Percentiles rank a stretch among this genome's conserved stretches.
Conservation (phyloP, 1,284 basidiomycete genomes). For the Pseudozyma tsukubaensis region DNA sequence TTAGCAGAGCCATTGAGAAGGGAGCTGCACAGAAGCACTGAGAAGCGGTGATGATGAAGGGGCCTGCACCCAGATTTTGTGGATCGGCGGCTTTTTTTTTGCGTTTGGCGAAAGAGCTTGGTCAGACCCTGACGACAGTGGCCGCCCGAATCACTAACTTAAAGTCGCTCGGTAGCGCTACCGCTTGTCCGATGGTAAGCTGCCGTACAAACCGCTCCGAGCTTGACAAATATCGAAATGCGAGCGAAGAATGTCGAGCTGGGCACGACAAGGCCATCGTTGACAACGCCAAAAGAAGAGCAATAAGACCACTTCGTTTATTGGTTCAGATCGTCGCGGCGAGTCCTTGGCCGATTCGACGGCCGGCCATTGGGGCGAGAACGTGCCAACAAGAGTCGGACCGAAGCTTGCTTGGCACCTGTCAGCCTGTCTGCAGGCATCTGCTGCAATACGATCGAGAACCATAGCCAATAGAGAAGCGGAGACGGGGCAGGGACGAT, state of each 20-base stretch:
- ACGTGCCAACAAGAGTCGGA: not conserved
- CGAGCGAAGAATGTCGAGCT: not conserved
- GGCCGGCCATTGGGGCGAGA: not conserved
- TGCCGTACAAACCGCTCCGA: not conserved
- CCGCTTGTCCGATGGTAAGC: too few relatives aligned
- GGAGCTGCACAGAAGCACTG: not conserved
- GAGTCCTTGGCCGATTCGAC: not conserved
- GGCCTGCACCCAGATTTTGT: conserved; percentile 23
- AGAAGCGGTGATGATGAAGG: conserved; percentile 1
- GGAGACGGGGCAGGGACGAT: not conserved
- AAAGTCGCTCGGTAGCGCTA: too few relatives aligned
- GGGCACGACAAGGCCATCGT: too few relatives aligned
- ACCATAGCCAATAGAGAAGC: not conserved
- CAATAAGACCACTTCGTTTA: too few relatives aligned
- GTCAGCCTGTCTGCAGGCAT: too few relatives aligned
- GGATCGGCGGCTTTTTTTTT: conserved; percentile 26
- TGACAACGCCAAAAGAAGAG: too few relatives aligned
- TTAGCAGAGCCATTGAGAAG: conserved; percentile 12
- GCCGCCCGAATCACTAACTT: not conserved
- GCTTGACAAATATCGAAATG: not conserved
- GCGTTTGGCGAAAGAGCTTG: not conserved
- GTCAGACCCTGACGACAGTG: conserved; percentile 19
- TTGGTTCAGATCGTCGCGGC: not conserved
- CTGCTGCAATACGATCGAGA: not conserved
- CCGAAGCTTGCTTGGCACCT: not conserved